Percentiles rank a stretch among this genome's conserved stretches.
Conservation (phyloP, 352 stramenopile species). For the Phytophthora tubulina region DNA sequence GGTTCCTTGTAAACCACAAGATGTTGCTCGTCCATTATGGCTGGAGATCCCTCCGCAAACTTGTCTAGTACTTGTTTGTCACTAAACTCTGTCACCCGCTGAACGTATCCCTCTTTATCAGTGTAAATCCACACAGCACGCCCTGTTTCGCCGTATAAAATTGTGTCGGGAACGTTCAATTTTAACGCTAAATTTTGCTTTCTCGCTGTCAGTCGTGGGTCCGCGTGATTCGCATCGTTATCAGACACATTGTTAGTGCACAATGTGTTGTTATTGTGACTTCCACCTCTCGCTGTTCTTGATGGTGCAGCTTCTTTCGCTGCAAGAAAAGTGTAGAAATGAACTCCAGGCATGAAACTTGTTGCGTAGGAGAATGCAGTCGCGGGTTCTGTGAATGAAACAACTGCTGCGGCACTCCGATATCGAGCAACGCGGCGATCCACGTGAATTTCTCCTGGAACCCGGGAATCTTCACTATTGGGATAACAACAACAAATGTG, state of each 20-base stretch:
- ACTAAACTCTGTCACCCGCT: slow-evolving; percentile 68
- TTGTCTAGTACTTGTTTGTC: slow-evolving; percentile 83
- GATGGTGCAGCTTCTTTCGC: slow-evolving; percentile 47
- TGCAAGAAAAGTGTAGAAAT: slow-evolving; percentile 86
- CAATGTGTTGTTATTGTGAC: background rate
- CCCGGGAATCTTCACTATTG: slow-evolving; percentile 24
- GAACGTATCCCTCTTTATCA: slow-evolving; percentile 73
- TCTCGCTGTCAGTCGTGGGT: slow-evolving; percentile 13
- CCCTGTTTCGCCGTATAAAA: slow-evolving; percentile 82
- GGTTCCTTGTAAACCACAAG: slow-evolving; percentile 83
- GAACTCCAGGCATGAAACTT: slow-evolving; percentile 80
- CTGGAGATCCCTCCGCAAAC: slow-evolving; percentile 44
- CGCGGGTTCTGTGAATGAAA: slow-evolving; percentile 67
- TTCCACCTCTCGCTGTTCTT: background rate
- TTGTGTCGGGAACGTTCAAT: slow-evolving; percentile 82
- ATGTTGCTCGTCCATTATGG: slow-evolving; percentile 47
- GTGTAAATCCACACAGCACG: slow-evolving; percentile 79
- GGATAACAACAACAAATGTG: background rate
- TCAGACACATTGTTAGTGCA: slow-evolving; percentile 1
- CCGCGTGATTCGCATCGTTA: slow-evolving; percentile 13
- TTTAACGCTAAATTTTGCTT: slow-evolving; percentile 43
- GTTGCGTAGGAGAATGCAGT: slow-evolving; percentile 63
- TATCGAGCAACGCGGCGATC: slow-evolving; percentile 53
- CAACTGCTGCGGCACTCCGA: slow-evolving; percentile 57
- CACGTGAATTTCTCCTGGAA: slow-evolving; percentile 6